phyloP scores from a whole-genome alignment of 495 filamentous ascomycete genomes.

The Penicillium chermesinum region DNA sequence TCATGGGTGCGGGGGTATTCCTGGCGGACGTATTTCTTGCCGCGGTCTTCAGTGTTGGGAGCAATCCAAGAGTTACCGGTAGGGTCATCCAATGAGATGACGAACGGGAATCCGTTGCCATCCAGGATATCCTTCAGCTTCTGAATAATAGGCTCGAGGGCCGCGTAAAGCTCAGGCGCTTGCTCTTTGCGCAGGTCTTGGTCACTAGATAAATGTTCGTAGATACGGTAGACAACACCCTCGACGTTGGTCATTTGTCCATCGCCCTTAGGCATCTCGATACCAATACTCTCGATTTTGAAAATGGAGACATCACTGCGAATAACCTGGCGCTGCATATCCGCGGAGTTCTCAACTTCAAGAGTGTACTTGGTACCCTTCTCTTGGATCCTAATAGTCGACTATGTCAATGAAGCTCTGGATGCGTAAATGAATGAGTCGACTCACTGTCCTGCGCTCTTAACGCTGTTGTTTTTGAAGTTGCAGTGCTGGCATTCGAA shows the following conservation, averaged over 20 bases:
- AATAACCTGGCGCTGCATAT: conserved; percentile 81
- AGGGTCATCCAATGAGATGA: conserved; percentile 77
- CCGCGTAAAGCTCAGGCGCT: conserved; percentile 66
- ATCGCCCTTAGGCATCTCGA: conserved; percentile 85
- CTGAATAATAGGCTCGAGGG: conserved; percentile 66
- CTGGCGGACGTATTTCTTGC: conserved; percentile 71
- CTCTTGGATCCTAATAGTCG: conserved; percentile 68
- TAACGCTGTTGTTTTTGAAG: conserved; percentile 86
- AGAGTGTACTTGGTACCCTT: conserved; percentile 77
- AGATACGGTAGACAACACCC: conserved; percentile 69
- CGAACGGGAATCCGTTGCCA: conserved; percentile 78
- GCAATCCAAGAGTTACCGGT: conserved; percentile 98
- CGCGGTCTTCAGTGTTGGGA: conserved; percentile 64
- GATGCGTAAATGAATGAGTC: conserved; percentile 29
- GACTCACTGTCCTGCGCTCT: conserved; percentile 59
- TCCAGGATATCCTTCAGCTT: conserved; percentile 68
- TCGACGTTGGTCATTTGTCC: conserved; percentile 91
- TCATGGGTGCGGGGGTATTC: conserved; percentile 77
- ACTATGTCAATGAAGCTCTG: neutral
- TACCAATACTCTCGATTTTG: conserved; percentile 75
- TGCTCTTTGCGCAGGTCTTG: conserved; percentile 70
- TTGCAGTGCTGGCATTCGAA: conserved; percentile 87
- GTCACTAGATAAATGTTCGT: conserved; percentile 68
- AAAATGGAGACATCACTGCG: conserved; percentile 83
- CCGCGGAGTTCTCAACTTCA: conserved; percentile 58